Evolutionary conservation across 306 rosid genomes (phyloP).

Genomic region (Rosa lucieae): DNA sequence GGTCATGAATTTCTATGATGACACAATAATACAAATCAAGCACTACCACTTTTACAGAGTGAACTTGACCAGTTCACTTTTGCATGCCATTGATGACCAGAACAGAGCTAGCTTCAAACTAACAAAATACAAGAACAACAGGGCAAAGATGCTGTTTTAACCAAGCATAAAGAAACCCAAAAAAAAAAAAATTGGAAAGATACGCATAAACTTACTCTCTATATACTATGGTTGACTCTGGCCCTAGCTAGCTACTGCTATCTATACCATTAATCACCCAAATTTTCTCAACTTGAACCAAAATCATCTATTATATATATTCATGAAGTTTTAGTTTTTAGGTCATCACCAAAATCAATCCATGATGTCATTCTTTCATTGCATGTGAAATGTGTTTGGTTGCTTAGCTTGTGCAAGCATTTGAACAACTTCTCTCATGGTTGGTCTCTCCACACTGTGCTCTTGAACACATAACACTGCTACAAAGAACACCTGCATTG

Average conservation of each 20-base stretch:
- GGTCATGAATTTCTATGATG: background rate
- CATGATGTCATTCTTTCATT: conserved; percentile 24
- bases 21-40: conserved; percentile 12
- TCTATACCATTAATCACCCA: conserved; percentile 6
- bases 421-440: conserved; percentile 95
- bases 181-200: background rate
- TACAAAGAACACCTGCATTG: conserved; percentile 74
- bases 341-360: conserved; percentile 5
- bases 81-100: conserved; percentile 1
- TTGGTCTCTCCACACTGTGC: conserved; percentile 81
- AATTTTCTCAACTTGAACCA: background rate
- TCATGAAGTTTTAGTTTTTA: background rate
- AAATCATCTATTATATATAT: background rate
- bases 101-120: background rate
- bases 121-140: conserved; percentile 5
- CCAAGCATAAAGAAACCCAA: background rate
- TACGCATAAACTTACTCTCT: background rate
- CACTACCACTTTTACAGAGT: background rate
- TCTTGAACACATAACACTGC: conserved; percentile 85
- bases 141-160: background rate
- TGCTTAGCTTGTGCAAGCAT: conserved; percentile 84
- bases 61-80: conserved; percentile 8
- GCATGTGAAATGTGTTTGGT: conserved; percentile 55
- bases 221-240: background rate
- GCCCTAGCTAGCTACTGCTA: conserved; percentile 15